A percentile compares a stretch with the other conserved stretches of the same genome.
These are phyloP conservation scores for Pichia scutulata DNA, from an alignment of 805 yeast species.

Conservation along the genomic window DNA sequence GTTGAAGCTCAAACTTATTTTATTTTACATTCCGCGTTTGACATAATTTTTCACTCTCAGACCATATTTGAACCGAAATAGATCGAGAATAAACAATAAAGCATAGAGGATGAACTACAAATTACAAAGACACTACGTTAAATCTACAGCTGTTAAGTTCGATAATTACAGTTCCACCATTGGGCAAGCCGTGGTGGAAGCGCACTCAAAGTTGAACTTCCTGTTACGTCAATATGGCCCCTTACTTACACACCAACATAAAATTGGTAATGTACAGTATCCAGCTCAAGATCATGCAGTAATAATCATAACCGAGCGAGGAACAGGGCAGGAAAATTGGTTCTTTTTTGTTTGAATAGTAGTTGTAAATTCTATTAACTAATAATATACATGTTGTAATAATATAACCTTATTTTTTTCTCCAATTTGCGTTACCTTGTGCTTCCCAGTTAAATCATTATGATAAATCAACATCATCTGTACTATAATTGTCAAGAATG, in stretches of 20 bases:
- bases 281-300: constrained; percentile 52
- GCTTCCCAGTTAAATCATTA: constrained; percentile 13
- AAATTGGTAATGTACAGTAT: constrained; percentile 24
- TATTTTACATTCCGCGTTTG: not conserved
- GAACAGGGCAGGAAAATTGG: constrained; percentile 39
- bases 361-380: not conserved
- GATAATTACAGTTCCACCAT: constrained; percentile 35
- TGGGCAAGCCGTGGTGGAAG: constrained; percentile 31
- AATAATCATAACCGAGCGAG: constrained; percentile 48
- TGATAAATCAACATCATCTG: constrained; percentile 66
- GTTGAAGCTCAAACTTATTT: not conserved
- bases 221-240: constrained; percentile 37
- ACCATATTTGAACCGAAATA: no score
- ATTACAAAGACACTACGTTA: not conserved
- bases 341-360: not conserved
- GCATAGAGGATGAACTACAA: not conserved
- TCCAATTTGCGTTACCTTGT: not conserved
- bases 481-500: constrained; percentile 87
- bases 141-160: constrained; percentile 23
- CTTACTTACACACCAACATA: constrained; percentile 22
- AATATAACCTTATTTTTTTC: not conserved
- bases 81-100: no score
- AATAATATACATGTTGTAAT: not conserved
- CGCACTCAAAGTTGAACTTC: constrained; percentile 54
- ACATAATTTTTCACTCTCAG: not conserved